Percentiles rank a stretch among this genome's conserved stretches.
phyloP scores from a whole-genome alignment of 2,329 filamentous ascomycete genomes.

The Ophiosphaerella narmari region DNA sequence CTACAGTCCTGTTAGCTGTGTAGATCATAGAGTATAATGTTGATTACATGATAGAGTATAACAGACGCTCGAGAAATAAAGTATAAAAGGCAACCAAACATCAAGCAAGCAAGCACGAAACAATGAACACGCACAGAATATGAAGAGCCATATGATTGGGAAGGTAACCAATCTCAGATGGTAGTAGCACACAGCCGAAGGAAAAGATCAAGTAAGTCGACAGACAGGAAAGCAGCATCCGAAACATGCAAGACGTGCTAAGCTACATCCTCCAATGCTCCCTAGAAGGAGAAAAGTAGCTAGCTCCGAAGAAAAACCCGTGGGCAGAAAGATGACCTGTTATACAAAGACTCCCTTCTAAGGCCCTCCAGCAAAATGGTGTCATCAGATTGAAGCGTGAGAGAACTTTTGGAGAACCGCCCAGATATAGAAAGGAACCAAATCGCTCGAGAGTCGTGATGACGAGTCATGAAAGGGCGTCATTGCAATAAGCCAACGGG shows the following conservation, averaged over 20 bases:
- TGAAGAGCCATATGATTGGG: slow-evolving; percentile 41
- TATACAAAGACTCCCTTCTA: slow-evolving; percentile 45
- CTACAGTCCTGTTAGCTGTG: slow-evolving; percentile 1
- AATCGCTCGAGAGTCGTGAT: slow-evolving; percentile 45
- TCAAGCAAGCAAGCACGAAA: slow-evolving; percentile 21
- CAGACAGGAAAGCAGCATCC: slow-evolving; percentile 37
- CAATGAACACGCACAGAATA: slow-evolving; percentile 34
- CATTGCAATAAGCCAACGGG: slow-evolving; percentile 44
- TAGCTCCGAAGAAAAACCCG: slow-evolving; percentile 38
- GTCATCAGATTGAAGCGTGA: slow-evolving; percentile 40
- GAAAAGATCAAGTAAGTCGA: slow-evolving; percentile 27
- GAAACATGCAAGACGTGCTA: slow-evolving; percentile 43
- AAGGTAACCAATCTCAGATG: slow-evolving; percentile 44
- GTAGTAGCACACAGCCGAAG: slow-evolving; percentile 29
- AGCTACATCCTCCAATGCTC: slow-evolving; percentile 41
- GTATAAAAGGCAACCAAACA: slow-evolving; percentile 30
- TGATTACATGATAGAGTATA: slow-evolving; percentile 1
- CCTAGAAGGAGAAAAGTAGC: slow-evolving; percentile 28
- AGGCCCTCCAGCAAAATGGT: slow-evolving; percentile 41
- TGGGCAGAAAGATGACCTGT: slow-evolving; percentile 41
- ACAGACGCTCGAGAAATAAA: slow-evolving; percentile 2
- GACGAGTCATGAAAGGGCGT: slow-evolving; percentile 44
- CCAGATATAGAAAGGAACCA: slow-evolving; percentile 44
- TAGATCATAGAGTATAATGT: neutral
- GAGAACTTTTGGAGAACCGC: slow-evolving; percentile 47